Percentiles rank a stretch among this genome's conserved stretches.
Evolutionary conservation across 2,329 filamentous ascomycete genomes (phyloP).

Genomic region (Pseudogymnoascus sp.): DNA sequence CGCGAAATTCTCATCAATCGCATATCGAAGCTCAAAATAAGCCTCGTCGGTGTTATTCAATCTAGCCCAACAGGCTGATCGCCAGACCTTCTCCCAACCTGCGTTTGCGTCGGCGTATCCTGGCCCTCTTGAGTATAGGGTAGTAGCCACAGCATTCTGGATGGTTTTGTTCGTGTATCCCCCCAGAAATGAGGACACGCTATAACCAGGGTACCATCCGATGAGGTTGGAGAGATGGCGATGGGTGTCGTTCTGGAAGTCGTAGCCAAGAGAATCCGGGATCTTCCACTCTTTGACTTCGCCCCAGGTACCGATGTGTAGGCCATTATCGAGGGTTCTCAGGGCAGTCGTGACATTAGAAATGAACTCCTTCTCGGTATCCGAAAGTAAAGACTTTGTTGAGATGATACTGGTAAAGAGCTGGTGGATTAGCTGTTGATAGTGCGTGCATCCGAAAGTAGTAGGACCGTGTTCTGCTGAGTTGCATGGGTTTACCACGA

Average conservation of each 20-base stretch:
- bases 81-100: conserved; percentile 53
- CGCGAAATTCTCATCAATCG: conserved; percentile 43
- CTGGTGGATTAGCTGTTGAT: conserved; percentile 43
- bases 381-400: conserved; percentile 5
- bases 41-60: conserved; percentile 44
- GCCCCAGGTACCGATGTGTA: conserved; percentile 38
- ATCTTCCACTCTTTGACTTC: conserved; percentile 46
- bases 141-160: conserved; percentile 38
- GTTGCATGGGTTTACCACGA: conserved; percentile 52
- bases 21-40: conserved; percentile 40
- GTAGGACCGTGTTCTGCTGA: conserved; percentile 50
- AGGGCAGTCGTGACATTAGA: conserved; percentile 35
- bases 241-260: conserved; percentile 38
- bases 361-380: conserved; percentile 28
- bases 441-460: conserved; percentile 47
- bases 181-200: conserved; percentile 36
- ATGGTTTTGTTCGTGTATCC: conserved; percentile 38
- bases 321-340: conserved; percentile 41
- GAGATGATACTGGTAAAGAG: conserved; percentile 14
- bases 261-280: conserved; percentile 26
- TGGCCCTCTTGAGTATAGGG: conserved; percentile 39
- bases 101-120: conserved; percentile 45
- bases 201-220: conserved; percentile 49
- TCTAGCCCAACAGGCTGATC: conserved; percentile 47
- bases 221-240: conserved; percentile 48